Percentiles rank a stretch among this genome's conserved stretches.
These are phyloP conservation scores for Nakaseomyces bracarensis DNA, from an alignment of 1,139 yeast genomes.

Conservation along the genomic window DNA sequence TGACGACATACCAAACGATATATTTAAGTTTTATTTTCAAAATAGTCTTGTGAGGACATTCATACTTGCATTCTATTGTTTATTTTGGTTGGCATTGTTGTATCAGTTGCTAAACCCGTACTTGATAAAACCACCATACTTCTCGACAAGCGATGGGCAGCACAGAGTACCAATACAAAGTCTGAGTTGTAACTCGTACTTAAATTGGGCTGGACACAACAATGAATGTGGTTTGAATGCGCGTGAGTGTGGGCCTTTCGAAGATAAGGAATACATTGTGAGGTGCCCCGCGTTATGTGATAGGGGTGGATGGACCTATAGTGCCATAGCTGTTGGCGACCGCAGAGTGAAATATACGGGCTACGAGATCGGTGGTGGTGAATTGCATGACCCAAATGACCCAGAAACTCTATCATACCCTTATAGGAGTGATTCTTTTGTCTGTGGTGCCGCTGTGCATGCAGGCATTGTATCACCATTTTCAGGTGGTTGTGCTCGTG, in stretches of 20 bases:
- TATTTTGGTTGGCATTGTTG: constrained; percentile 27
- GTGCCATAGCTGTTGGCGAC: constrained; percentile 69
- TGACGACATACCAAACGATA: constrained; percentile 40
- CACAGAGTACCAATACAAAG: constrained; percentile 27
- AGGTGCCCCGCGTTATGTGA: constrained; percentile 89
- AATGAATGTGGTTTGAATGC: constrained; percentile 72
- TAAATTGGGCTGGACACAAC: constrained; percentile 67
- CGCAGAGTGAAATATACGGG: constrained; percentile 61
- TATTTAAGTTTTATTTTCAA: constrained; percentile 33
- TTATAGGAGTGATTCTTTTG: constrained; percentile 80
- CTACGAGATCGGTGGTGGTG: constrained; percentile 67
- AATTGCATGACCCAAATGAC: constrained; percentile 16
- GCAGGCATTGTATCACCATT: constrained; percentile 68
- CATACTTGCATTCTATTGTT: constrained; percentile 35
- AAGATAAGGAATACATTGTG: constrained; percentile 44
- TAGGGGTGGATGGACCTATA: constrained; percentile 66
- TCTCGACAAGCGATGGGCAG: constrained; percentile 16
- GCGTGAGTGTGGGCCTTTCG: constrained; percentile 43
- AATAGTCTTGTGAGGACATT: constrained; percentile 26
- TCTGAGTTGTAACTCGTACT: constrained; percentile 40
- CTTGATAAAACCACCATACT: constrained; percentile 25
- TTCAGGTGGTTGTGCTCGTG: constrained; percentile 73
- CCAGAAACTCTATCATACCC: constrained; percentile 40
- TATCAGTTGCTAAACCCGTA: constrained; percentile 24
- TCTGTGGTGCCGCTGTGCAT: constrained; percentile 88